A percentile compares a stretch with the other conserved stretches of the same genome.
These are phyloP conservation scores for Boletus subcaerulescens DNA, from an alignment of 768 basidiomycete species.

Conservation along the genomic window DNA sequence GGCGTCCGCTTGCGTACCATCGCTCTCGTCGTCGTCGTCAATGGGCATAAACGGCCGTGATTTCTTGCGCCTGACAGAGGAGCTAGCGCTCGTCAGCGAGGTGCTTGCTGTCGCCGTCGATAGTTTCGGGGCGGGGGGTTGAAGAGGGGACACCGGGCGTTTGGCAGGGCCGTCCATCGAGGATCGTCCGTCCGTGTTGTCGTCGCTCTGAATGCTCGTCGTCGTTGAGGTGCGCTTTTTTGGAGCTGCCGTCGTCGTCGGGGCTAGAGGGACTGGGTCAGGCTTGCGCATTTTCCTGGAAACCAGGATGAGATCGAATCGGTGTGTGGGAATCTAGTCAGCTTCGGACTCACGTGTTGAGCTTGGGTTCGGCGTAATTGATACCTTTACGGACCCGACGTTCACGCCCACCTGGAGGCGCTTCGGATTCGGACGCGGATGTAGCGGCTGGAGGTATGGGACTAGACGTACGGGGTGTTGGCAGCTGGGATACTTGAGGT, in stretches of 20 bases:
- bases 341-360: slow-evolving; percentile 67
- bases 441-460: slow-evolving; percentile 37
- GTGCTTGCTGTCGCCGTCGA: slow-evolving; percentile 36
- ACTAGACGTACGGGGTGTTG: slow-evolving; percentile 52
- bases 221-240: slow-evolving; percentile 46
- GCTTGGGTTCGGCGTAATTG: slow-evolving; percentile 84
- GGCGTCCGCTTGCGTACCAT: slow-evolving; percentile 69
- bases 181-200: slow-evolving; percentile 39
- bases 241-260: slow-evolving; percentile 25
- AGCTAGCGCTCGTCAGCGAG: slow-evolving; percentile 20
- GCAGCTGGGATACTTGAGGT: slow-evolving; percentile 37
- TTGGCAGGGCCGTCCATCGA: slow-evolving; percentile 35
- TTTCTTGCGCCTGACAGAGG: slow-evolving; percentile 49
- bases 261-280: slow-evolving; percentile 45
- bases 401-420: slow-evolving; percentile 38
- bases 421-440: slow-evolving; percentile 33
- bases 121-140: slow-evolving; percentile 35
- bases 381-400: slow-evolving; percentile 71
- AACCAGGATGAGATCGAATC: neutral
- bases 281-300: slow-evolving; percentile 88
- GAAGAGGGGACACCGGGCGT: slow-evolving; percentile 32
- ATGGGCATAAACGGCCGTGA: slow-evolving; percentile 45
- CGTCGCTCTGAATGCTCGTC: slow-evolving; percentile 31
- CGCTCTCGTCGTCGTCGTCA: slow-evolving; percentile 58
- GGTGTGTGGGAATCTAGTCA: slow-evolving; percentile 1